These are phyloP conservation scores for Nicotiana benthamiana DNA, from an alignment of 257 asterid species.

Conservation along the genomic window DNA sequence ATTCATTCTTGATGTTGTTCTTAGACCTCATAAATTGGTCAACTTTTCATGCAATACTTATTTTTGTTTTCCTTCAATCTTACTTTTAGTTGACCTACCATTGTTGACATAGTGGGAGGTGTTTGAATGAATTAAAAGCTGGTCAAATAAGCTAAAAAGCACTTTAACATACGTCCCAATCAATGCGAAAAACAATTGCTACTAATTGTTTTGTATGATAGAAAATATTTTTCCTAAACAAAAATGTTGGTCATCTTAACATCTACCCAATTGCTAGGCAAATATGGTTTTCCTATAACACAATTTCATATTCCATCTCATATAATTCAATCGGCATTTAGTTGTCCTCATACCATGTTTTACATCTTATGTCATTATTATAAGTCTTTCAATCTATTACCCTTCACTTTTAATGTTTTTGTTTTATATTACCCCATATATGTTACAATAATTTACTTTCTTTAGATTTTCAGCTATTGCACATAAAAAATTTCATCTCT, in stretches of 20 bases:
- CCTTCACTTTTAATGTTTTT: not conserved
- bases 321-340: not conserved
- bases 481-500: too few species aligned
- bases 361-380: not conserved
- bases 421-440: not conserved
- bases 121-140: too few species aligned
- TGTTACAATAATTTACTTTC: too few species aligned
- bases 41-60: not conserved
- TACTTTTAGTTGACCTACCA: not conserved
- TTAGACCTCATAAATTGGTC: not conserved
- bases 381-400: not conserved
- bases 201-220: too few species aligned
- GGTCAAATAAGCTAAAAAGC: too few species aligned
- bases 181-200: too few species aligned
- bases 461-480: too few species aligned
- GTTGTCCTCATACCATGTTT: too few species aligned
- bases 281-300: too few species aligned
- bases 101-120: not conserved
- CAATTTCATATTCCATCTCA: not conserved
- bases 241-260: not conserved
- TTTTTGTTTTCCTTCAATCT: not conserved
- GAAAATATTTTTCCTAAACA: not conserved
- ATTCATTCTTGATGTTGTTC: not conserved
- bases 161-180: not conserved
- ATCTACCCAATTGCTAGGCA: not conserved